Percentiles rank a stretch among this genome's conserved stretches.
phyloP scores from a whole-genome alignment of 164 flowering plant species.

The Vitis cinerea region DNA sequence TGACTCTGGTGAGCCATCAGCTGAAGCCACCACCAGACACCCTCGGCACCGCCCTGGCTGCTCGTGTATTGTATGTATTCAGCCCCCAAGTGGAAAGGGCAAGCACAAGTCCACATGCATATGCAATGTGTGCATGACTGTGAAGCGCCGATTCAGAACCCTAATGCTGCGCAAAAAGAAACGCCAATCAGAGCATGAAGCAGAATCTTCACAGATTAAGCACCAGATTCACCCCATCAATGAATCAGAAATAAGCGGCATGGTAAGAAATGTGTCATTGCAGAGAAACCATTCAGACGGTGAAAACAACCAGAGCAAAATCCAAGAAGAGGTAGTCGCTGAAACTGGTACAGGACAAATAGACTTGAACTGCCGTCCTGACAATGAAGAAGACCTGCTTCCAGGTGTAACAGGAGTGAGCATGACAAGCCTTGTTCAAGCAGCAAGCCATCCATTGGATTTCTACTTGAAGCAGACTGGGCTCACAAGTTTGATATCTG shows the following conservation, averaged over 20 bases:
- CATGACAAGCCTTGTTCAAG: conserved; percentile 31
- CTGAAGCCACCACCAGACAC: conserved; percentile 81
- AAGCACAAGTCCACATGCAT: conserved; percentile 74
- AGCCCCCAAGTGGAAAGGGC: conserved; percentile 98
- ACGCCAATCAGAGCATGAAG: conserved; percentile 52
- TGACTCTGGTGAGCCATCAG: conserved; percentile 45
- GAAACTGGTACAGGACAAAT: conserved; percentile 34
- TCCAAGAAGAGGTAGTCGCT: conserved; percentile 15
- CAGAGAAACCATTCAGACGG: conserved; percentile 15
- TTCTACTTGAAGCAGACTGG: conserved; percentile 23
- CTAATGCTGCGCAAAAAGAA: conserved; percentile 61
- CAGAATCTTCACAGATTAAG: conserved; percentile 26
- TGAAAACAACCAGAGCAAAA: conserved; percentile 18
- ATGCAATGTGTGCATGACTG: conserved; percentile 70
- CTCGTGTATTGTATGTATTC: conserved; percentile 96
- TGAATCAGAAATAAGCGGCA: conserved; percentile 20
- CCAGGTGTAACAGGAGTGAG: conserved; percentile 26
- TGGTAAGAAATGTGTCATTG: conserved; percentile 3
- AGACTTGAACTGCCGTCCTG: conserved; percentile 54
- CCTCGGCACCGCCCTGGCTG: conserved; percentile 98
- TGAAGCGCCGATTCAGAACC: conserved; percentile 69
- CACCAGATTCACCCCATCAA: conserved; percentile 11
- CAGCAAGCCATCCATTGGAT: conserved; percentile 33
- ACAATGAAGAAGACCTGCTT: conserved; percentile 39
- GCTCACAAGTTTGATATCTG: conserved; percentile 13